Evolutionary conservation across 2,329 filamentous ascomycete genomes (phyloP).

Genomic region (Aphanocladium album): DNA sequence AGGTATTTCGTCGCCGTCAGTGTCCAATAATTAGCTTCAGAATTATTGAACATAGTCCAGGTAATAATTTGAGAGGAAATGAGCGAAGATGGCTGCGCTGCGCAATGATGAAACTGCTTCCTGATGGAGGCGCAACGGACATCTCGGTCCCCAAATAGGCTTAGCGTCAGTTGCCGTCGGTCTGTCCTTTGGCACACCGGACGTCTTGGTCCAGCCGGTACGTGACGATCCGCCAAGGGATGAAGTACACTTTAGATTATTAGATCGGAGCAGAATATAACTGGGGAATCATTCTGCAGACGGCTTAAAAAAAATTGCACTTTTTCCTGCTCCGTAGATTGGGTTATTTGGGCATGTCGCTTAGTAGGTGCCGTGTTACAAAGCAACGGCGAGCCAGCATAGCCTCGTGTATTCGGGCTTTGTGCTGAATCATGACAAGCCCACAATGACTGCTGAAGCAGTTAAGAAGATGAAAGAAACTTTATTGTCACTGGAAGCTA

Average conservation of each 20-base stretch:
- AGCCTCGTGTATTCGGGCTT: too few species aligned
- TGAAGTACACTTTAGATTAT: not conserved
- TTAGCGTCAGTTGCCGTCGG: conserved; percentile 22
- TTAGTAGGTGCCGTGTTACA: too few species aligned
- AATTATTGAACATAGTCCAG: not conserved
- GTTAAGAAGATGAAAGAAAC: too few species aligned
- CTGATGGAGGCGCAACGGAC: conserved; percentile 1
- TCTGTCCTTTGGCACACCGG: conserved; percentile 16
- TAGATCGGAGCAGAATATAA: not conserved
- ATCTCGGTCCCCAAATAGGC: conserved; percentile 31
- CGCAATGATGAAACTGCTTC: not conserved
- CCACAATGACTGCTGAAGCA: too few species aligned
- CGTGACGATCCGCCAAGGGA: not conserved
- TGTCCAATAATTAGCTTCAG: not conserved
- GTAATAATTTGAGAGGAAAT: not conserved
- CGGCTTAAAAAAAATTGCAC: too few species aligned
- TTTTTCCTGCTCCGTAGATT: too few species aligned
- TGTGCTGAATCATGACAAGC: too few species aligned
- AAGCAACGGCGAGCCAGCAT: too few species aligned
- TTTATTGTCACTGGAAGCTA: too few species aligned
- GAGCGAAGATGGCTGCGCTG: not conserved
- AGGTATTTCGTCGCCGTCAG: not conserved
- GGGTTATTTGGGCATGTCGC: too few species aligned
- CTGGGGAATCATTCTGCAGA: too few species aligned
- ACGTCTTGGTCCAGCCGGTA: not conserved